Evolutionary conservation across 331 rosid genomes (phyloP).

Genomic region (Cydonia oblonga): DNA sequence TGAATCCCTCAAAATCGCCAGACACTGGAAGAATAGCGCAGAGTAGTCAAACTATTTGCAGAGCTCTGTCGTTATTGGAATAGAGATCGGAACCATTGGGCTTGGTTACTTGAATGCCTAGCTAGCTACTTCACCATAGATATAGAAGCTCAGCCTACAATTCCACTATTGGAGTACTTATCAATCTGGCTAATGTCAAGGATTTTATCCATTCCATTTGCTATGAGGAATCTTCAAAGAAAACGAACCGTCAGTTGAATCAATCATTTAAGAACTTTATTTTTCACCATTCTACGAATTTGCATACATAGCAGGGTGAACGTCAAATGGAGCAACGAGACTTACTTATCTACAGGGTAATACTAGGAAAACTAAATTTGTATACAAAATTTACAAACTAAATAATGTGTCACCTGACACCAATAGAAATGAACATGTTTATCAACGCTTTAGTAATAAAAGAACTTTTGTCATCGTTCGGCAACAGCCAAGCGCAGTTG

Average conservation of each 20-base stretch:
- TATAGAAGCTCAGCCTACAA: constrained; percentile 7
- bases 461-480: constrained; percentile 50
- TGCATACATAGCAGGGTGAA: background rate
- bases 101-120: background rate
- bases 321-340: background rate
- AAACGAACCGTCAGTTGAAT: background rate
- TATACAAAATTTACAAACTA: no score
- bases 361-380: no score
- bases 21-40: no score
- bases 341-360: constrained; percentile 42
- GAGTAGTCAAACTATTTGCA: no score
- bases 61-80: no score
- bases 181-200: constrained; percentile 50
- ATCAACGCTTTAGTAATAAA: no score
- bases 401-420: no score
- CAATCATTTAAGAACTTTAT: background rate
- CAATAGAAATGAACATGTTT: no score
- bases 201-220: constrained; percentile 45
- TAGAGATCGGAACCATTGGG: background rate
- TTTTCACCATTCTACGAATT: background rate
- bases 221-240: constrained; percentile 41
- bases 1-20: background rate
- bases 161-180: constrained; percentile 30
- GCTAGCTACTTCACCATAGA: background rate
- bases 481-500: constrained; percentile 57